Base-by-base conservation (phyloP, 2,329 filamentous ascomycete genomes). In the Chaetomium strumarium region DNA sequence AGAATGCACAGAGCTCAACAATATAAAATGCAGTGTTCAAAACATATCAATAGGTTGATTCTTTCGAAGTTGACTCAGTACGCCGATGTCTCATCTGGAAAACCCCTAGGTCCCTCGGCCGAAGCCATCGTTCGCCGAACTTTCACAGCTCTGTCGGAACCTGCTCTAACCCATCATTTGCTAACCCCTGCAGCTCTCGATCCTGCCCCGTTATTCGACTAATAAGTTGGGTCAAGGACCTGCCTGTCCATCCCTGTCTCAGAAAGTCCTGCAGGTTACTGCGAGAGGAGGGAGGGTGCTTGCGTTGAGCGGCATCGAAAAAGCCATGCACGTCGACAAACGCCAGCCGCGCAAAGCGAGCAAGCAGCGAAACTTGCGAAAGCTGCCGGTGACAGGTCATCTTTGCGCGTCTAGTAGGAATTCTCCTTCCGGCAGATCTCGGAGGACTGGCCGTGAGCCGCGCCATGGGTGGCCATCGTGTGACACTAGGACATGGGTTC, bases 311-410 rank as follows among this genome's bases (percentile, higher is more conserved):
- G 43, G 19, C 2, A n/a, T 16, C 10, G n/a, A 51, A 49, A 4
- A 31, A 36, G 37, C 44, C 11, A 46, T 43, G 39, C 13, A 38
- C 38, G 42, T 41, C 47, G 46, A 53, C 55, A 55, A 48, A 55
- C 52, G 52, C 57, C 54, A 57, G 55, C 54, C 52, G 57, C 54
- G 52, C 44, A 51, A 17, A 24, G 41, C 30, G 37, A 48, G 41
- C 29, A 54, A 52, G 20, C 47, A 49, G 52, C 46, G 45, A 51
- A 34, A 48, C 24, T 7, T 38, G 11, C 19, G 19, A 44, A 19
- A 34, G 29, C n/a, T n/a, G 42, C 24, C 31, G 37, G 33, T 44
- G 43, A 53, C 38, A 44, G 36, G 36, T 42, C 39, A 40, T 20
- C 14, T 46, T 20, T 46, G 52, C 52, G 40, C 46, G 42, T 44